Evolutionary conservation across 495 filamentous ascomycete species (phyloP), one percentile per base, ranked within the genome.

Genomic region (Jackrogersella minutella): DNA sequence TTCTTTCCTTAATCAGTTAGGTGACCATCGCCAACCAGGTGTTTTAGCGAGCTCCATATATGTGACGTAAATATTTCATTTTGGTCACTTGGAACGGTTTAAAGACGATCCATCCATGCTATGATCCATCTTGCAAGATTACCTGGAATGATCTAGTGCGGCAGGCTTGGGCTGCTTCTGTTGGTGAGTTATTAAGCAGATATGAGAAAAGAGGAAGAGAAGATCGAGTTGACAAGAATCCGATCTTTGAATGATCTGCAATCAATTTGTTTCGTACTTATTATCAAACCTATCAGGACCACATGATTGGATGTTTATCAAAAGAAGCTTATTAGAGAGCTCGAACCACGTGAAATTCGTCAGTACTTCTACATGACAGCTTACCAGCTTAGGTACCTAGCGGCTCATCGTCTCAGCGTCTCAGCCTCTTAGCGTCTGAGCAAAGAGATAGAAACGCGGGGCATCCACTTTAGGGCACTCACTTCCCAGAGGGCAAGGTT

Each of bases 191-290:
- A 56, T 56, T 43, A 30, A 24, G 22, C 22, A 47, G 13, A 26
- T 47, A 44, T 28, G 10, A 62, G 13, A 26, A 54, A 44, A 36
- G 10, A 62, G 24, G 37, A 17, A 39, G 8, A 44, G 14, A 36
- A n/a, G 62, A 64, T 64, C 44, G 62, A 17, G 36, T 50, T 58
- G 44, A 58, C 36, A 59, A 64, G 52, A 64, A 39, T 28, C 24
- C 47, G 33, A 68, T 64, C 58, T 68, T 14, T 62, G 16, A n/a
- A 63, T 47, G 65, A 63, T 58, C 47, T 59, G 47, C 59, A 47
- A 68, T 62, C 26, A 58, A 58, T 50, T 58, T 63, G 3, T 7
- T 56, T 60, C 54, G 49, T 53, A 60, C 49, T 60, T 59, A 62
- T 58, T 55, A 58, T 63, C 47, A 37, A 17, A 62, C 14, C 30